These are phyloP conservation scores for Tetradesmus lagerheimii DNA, from an alignment of 139 green algal genomes.

Conservation along the genomic window DNA sequence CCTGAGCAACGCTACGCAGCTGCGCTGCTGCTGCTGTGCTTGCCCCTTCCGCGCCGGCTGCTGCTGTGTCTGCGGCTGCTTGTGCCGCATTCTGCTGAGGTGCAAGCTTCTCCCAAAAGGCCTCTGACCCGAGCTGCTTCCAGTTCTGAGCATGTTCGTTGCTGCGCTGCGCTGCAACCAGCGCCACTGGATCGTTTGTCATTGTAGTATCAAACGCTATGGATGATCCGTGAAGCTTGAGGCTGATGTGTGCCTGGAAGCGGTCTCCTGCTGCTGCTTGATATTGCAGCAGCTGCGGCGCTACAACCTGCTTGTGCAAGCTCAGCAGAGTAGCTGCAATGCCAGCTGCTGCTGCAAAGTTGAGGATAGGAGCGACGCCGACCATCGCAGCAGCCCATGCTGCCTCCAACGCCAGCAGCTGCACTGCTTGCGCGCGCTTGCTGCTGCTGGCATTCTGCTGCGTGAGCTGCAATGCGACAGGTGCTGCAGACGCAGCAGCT, in stretches of 20 bases:
- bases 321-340: neutral
- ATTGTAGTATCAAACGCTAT: neutral
- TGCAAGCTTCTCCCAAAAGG: neutral
- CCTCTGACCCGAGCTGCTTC: neutral
- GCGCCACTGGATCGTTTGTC: neutral
- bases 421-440: neutral
- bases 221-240: neutral
- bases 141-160: neutral
- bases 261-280: constrained; percentile 10
- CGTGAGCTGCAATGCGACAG: neutral
- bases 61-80: neutral
- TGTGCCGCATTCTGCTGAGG: neutral
- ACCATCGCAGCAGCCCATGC: neutral
- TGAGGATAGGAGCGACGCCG: neutral
- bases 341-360: neutral
- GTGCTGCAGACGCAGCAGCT: neutral
- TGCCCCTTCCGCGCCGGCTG: neutral
- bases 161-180: neutral
- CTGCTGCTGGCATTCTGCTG: neutral
- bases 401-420: constrained; percentile 4
- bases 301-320: constrained; percentile 4
- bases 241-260: neutral
- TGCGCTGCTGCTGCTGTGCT: neutral
- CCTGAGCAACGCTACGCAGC: neutral
- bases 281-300: neutral